These are phyloP conservation scores for Xylaria venustula DNA, from an alignment of 495 filamentous ascomycete species.

Conservation along the genomic window DNA sequence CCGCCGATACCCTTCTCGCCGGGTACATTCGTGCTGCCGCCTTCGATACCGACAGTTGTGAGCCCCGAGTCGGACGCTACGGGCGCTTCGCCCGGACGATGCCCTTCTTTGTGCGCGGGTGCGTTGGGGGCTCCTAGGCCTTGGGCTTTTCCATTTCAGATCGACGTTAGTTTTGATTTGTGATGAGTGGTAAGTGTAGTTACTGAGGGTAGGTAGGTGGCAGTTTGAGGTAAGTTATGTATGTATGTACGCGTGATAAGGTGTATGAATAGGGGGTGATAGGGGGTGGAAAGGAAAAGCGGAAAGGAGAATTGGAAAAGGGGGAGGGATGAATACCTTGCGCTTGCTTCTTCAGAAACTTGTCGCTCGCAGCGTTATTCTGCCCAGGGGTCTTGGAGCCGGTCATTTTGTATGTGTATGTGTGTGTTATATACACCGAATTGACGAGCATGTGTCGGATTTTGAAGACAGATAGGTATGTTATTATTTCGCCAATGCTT, in stretches of 20 bases:
- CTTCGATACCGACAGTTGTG: conserved; percentile 18
- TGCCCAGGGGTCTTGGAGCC: conserved; percentile 25
- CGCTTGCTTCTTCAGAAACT: conserved; percentile 24
- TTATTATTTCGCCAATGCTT: too few species aligned
- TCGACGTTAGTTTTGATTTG: too few species aligned
- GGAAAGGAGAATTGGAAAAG: too few species aligned
- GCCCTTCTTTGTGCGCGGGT: conserved; percentile 19
- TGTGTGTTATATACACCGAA: too few species aligned
- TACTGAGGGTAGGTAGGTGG: too few species aligned
- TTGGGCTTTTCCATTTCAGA: conserved; percentile 14
- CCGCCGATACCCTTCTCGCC: conserved; percentile 24
- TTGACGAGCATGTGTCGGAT: too few species aligned
- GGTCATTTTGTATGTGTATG: conserved; percentile 13
- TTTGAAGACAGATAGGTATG: too few species aligned
- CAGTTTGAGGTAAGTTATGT: too few species aligned
- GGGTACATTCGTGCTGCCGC: conserved; percentile 18
- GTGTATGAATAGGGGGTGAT: too few species aligned
- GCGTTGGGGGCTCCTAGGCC: conserved; percentile 23
- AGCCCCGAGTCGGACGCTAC: conserved; percentile 23
- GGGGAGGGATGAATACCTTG: conserved; percentile 7
- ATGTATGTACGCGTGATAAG: too few species aligned
- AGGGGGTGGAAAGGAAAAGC: too few species aligned
- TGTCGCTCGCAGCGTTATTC: conserved; percentile 23
- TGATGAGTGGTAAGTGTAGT: background rate
- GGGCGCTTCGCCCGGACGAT: conserved; percentile 21